Evolutionary conservation across 257 asterid species (phyloP), one percentile per base, ranked within the genome.

Genomic region (Solanum ossicruentum): DNA sequence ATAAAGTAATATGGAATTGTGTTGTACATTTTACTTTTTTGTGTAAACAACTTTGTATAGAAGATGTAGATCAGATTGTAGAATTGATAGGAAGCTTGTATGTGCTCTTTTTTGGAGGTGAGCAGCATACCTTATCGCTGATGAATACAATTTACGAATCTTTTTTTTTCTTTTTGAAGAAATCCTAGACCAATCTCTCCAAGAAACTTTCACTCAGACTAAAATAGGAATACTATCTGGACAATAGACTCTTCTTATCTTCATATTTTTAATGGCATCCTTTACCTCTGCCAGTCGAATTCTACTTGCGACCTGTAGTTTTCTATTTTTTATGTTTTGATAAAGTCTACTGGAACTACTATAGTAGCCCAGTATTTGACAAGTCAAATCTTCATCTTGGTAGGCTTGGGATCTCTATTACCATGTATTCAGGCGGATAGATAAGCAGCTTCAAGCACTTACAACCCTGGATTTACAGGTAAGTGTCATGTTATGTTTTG

Each of bases 331-430:
- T 47, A 47, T 21, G 28, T 49, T 78, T 17, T 78, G 47, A 52
- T 17, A 75, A 77, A 32, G 26, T 51, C 9, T 70, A 16, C 82
- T 52, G 65, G 45, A 26, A 26, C 47, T 23, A 43, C 58, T 51
- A 78, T 52, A 52, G 65, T 51, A 51, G 28, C 45, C 45, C 82
- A 51, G 36, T 78, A 78, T 78, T 28, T 78, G 41, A 78, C 82
- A 8, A 52, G 9, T 28, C 47, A 52, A 75, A 78, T 52, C 58
- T n/a, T 26, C 65, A 52, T 78, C 51, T 75, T 49, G 55, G 79
- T 91, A 97, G 99, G 99, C 99, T 86, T 97, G 99, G 99, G 99
- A 97, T 95, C 93, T 95, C 66, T 95, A 97, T 87, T 94, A 95
- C 90, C 97, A 95, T 89, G 99, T 95, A 84, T 97, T 97, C 89